A percentile compares a stretch with the other conserved stretches of the same genome.
Evolutionary conservation across 1,284 basidiomycete species (phyloP).

Genomic region (Gymnopus androsaceus): DNA sequence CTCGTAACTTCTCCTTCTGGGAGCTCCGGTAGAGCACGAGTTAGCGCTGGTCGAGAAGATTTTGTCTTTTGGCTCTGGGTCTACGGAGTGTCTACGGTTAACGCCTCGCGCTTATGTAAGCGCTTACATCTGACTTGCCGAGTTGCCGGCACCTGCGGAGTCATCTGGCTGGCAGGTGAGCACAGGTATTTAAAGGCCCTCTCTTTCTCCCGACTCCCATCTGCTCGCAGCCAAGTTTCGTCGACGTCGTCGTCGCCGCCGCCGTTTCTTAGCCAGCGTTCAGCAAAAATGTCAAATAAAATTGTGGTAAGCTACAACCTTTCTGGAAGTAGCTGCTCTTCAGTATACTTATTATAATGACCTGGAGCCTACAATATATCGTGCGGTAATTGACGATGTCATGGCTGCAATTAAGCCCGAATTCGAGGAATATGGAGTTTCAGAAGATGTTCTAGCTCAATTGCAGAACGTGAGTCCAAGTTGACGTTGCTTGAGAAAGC

Average conservation of each 20-base stretch:
- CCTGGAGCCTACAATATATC: slow-evolving; percentile 89
- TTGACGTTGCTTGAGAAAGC: neutral
- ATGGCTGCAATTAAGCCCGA: slow-evolving; percentile 86
- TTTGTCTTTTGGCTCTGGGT: too few relatives aligned
- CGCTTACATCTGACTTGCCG: too few relatives aligned
- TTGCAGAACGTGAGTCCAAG: slow-evolving; percentile 85
- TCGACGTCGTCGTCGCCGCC: slow-evolving; percentile 21
- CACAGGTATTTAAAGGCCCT: slow-evolving; percentile 49
- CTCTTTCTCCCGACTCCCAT: slow-evolving; percentile 32
- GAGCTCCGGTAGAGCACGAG: too few relatives aligned
- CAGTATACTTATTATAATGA: slow-evolving; percentile 53
- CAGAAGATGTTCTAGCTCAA: slow-evolving; percentile 87
- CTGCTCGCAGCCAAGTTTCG: slow-evolving; percentile 27
- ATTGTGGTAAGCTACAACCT: slow-evolving; percentile 84
- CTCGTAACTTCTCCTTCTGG: too few relatives aligned
- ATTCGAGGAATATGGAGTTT: slow-evolving; percentile 96
- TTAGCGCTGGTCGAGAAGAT: too few relatives aligned
- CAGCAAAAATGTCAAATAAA: slow-evolving; percentile 75
- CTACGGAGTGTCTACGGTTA: too few relatives aligned
- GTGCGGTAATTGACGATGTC: slow-evolving; percentile 96
- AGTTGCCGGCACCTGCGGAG: too few relatives aligned
- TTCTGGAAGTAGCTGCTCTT: slow-evolving; percentile 56
- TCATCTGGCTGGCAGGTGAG: too few relatives aligned
- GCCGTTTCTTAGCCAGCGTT: slow-evolving; percentile 17
- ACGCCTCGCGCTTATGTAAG: too few relatives aligned